Conservation (phyloP, 441 rosid genomes). For the Populus tomentosa region DNA sequence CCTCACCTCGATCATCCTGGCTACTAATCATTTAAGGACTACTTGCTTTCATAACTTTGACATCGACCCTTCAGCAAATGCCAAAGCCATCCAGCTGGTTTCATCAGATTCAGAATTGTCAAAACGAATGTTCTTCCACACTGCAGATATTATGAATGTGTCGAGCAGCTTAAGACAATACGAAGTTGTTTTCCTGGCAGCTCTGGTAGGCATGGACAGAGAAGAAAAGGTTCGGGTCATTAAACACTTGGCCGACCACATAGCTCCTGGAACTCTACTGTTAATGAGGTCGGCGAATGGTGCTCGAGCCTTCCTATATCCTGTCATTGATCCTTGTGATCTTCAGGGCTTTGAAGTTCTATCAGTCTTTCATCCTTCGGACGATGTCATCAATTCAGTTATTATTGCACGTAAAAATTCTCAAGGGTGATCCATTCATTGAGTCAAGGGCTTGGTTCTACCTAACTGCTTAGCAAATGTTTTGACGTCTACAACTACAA, state of each 20-base stretch:
- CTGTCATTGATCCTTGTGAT: constrained; percentile 57
- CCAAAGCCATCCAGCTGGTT: constrained; percentile 43
- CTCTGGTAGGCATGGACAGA: constrained; percentile 79
- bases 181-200: constrained; percentile 72
- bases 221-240: constrained; percentile 51
- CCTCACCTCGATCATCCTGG: constrained; percentile 68
- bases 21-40: constrained; percentile 46
- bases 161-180: constrained; percentile 37
- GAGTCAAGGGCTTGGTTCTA: constrained; percentile 20
- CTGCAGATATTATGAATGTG: constrained; percentile 49
- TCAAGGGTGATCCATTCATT: constrained; percentile 1
- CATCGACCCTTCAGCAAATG: constrained; percentile 55
- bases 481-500: constrained; percentile 32
- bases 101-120: constrained; percentile 58
- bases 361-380: constrained; percentile 62
- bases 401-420: constrained; percentile 44
- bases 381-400: constrained; percentile 76
- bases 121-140: constrained; percentile 58
- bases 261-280: constrained; percentile 66
- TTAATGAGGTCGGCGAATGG: constrained; percentile 84
- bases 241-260: constrained; percentile 57
- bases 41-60: constrained; percentile 75
- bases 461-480: constrained; percentile 21
- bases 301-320: constrained; percentile 78
- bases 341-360: constrained; percentile 67